phyloP scores from a whole-genome alignment of 345 rosid genomes.

The Erucastrum elatum region DNA sequence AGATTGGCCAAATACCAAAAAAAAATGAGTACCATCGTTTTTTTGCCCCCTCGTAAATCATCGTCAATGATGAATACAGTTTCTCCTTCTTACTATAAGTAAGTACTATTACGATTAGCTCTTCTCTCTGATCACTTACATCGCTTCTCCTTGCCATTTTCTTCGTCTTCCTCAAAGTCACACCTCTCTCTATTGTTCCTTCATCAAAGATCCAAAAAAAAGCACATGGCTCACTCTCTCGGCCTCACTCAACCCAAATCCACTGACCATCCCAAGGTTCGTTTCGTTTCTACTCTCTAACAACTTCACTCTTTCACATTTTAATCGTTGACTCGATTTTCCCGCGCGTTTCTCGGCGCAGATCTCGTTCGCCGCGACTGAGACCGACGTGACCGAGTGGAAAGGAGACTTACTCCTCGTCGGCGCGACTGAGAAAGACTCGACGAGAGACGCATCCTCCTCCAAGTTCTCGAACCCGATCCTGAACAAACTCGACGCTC shows the following conservation, averaged over 20 bases:
- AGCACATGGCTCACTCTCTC: slow-evolving; percentile 61
- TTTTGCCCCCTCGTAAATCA: too few relatives aligned
- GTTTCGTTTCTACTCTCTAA: slow-evolving; percentile 26
- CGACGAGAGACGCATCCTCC: slow-evolving; percentile 52
- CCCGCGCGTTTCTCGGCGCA: slow-evolving; percentile 7
- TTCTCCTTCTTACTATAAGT: too few relatives aligned
- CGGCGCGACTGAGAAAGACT: slow-evolving; percentile 89
- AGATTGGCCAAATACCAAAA: too few relatives aligned
- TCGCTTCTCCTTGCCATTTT: not conserved
- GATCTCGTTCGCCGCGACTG: slow-evolving; percentile 81
- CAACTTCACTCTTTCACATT: not conserved
- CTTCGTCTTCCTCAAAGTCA: slow-evolving; percentile 8
- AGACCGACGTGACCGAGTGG: slow-evolving; percentile 73
- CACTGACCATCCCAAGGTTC: slow-evolving; percentile 60
- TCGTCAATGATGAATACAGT: too few relatives aligned
- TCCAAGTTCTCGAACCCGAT: slow-evolving; percentile 77
- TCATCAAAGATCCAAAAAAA: slow-evolving; percentile 19
- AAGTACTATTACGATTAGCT: not conserved
- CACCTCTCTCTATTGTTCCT: slow-evolving; percentile 26
- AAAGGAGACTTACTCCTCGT: slow-evolving; percentile 85
- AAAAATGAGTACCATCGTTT: too few relatives aligned
- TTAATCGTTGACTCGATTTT: not conserved
- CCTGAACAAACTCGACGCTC: slow-evolving; percentile 66
- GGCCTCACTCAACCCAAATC: slow-evolving; percentile 75
- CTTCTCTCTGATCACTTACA: slow-evolving; percentile 2